Evolutionary conservation across 2,329 filamentous ascomycete genomes (phyloP).

Genomic region (Herpotrichia juniperi): DNA sequence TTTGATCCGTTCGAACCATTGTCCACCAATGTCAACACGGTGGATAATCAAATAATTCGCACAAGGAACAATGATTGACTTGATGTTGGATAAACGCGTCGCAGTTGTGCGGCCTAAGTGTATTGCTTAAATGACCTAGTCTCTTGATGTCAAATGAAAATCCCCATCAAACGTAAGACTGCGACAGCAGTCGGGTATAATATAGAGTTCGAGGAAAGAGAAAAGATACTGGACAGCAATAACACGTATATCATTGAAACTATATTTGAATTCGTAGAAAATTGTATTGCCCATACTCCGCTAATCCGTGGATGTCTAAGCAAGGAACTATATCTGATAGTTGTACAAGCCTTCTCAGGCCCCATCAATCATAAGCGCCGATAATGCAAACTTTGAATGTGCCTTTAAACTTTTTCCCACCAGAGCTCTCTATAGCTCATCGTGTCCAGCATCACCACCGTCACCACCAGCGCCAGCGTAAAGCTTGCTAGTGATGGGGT

Average conservation of each 20-base stretch:
- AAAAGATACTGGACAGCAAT: too few relatives aligned
- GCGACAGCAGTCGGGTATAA: too few relatives aligned
- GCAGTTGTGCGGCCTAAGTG: too few relatives aligned
- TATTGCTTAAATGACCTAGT: too few relatives aligned
- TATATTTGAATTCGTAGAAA: not conserved
- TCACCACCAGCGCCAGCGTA: conserved; percentile 66
- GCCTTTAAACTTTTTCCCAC: conserved; percentile 23
- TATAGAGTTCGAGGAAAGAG: too few relatives aligned
- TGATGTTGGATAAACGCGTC: too few relatives aligned
- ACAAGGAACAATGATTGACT: too few relatives aligned
- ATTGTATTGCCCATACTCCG: conserved; percentile 1
- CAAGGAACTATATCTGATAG: conserved; percentile 26
- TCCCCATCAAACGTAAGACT: too few relatives aligned
- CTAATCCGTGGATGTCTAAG: conserved; percentile 3
- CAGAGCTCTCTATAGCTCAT: conserved; percentile 52
- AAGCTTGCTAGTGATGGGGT: conserved; percentile 98
- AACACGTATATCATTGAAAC: not conserved
- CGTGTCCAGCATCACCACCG: conserved; percentile 69
- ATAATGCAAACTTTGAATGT: conserved; percentile 19
- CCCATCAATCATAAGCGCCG: conserved; percentile 12
- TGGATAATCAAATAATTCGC: too few relatives aligned
- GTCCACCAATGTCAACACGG: too few relatives aligned
- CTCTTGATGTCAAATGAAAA: too few relatives aligned
- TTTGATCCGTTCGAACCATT: too few relatives aligned
- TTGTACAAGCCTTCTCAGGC: conserved; percentile 30